Conservation (phyloP, 257 asterid genomes). For the Solanum sejunctum region DNA sequence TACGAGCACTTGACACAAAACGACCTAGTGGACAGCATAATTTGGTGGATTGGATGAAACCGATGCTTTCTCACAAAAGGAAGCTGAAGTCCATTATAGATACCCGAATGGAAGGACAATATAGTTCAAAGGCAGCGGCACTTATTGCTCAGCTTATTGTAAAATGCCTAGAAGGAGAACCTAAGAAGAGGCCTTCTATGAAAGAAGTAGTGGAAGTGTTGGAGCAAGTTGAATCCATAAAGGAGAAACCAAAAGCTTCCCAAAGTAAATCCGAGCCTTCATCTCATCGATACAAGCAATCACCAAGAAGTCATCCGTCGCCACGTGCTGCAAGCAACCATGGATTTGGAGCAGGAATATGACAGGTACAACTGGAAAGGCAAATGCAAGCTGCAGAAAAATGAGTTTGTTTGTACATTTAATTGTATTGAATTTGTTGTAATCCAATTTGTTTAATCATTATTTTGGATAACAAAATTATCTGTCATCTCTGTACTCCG, state of each 20-base stretch:
- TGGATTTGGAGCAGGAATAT: slow-evolving; percentile 8
- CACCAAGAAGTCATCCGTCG: not conserved
- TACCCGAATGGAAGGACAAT: slow-evolving; percentile 28
- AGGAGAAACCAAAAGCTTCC: slow-evolving; percentile 11
- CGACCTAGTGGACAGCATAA: slow-evolving; percentile 21
- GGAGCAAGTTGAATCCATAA: slow-evolving; percentile 23
- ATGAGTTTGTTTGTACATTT: not conserved
- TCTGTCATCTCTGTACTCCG: not conserved
- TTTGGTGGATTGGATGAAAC: slow-evolving; percentile 26
- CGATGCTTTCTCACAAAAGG: slow-evolving; percentile 11
- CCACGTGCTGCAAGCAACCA: slow-evolving; percentile 4
- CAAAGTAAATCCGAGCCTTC: not conserved
- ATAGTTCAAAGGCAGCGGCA: slow-evolving; percentile 18
- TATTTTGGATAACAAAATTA: not conserved
- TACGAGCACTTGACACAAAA: slow-evolving; percentile 23
- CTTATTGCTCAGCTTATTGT: slow-evolving; percentile 22
- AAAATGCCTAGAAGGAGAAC: slow-evolving; percentile 27
- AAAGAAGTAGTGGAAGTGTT: slow-evolving; percentile 26
- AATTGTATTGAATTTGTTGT: not conserved
- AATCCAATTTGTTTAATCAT: not conserved
- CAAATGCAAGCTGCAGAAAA: not conserved
- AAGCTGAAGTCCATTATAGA: slow-evolving; percentile 29
- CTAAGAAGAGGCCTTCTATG: slow-evolving; percentile 33
- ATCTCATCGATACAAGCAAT: not conserved
- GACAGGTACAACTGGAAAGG: not conserved